phyloP scores from a whole-genome alignment of 305 asterid species.

The Fraxinus sp. region DNA sequence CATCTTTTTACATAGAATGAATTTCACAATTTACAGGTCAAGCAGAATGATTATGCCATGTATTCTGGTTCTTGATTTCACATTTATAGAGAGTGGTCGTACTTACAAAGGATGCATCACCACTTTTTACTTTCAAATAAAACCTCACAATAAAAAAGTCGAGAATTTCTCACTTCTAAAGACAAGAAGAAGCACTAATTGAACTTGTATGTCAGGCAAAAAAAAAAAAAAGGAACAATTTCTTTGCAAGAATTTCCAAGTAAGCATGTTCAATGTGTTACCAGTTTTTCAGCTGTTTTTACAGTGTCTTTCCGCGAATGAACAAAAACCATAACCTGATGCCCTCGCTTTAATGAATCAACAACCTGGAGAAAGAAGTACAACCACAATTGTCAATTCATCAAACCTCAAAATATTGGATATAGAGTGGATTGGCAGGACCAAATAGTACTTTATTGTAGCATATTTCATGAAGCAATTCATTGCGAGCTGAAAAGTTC shows the following conservation, averaged over 20 bases:
- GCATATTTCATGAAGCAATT: conserved; percentile 83
- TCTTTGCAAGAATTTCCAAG: conserved; percentile 14
- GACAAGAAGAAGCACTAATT: neutral
- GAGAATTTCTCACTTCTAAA: neutral
- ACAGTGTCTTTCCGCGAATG: conserved; percentile 98
- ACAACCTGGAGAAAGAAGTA: conserved; percentile 52
- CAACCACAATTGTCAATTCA: conserved; percentile 14
- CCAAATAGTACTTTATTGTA: conserved; percentile 66
- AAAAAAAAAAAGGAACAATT: neutral
- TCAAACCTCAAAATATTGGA: conserved; percentile 6
- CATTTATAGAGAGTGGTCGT: neutral
- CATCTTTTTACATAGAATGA: neutral
- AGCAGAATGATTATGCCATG: neutral
- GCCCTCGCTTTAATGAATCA: conserved; percentile 84
- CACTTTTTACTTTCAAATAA: neutral
- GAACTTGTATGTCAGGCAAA: neutral
- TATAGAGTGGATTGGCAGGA: conserved; percentile 23
- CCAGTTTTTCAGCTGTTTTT: conserved; percentile 92
- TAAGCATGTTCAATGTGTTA: conserved; percentile 29
- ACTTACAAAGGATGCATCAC: neutral
- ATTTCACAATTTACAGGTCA: neutral
- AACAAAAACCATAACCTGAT: conserved; percentile 98
- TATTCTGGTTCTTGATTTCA: neutral
- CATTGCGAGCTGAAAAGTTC: conserved; percentile 77
- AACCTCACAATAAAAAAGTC: neutral